Base-by-base conservation (phyloP, 2,329 filamentous ascomycete genomes). In the Calonectria honghensis region DNA sequence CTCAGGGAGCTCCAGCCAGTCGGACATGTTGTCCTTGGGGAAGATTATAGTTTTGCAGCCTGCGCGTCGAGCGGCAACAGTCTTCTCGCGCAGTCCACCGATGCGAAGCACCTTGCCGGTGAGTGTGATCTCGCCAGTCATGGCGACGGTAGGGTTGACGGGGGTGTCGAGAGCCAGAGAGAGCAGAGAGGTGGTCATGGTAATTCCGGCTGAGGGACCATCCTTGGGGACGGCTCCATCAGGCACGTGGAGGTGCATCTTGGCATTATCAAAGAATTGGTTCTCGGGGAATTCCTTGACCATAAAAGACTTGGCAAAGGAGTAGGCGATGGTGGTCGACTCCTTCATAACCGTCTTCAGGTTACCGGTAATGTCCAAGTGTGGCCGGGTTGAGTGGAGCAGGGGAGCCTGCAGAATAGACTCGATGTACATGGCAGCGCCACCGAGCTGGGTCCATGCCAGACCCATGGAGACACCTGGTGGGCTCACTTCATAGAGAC, bases 271-370 rank as follows among this genome's bases (percentile, higher is more conserved):
- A 82, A 99, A 98, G 89, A 98, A 99, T 84, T 93, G 92, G 85
- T 99, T 99, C 73, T 95, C 93, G 0, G 96, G 93, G 87, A 96
- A 99, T 51, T 94, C 88, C 82, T 92, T 93, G 10, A 94, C 96
- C 90, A 98, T 93, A 74, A 96, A 89, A 0, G 95, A 93, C 87
- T 98, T 98, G 81, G 95, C 93, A 82, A 98, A 99, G 0, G 95
- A 98, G 88, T 99, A 98, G 61, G 97, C 97, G 78, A 99, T 98
- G 3, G 92, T 90, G 0, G 96, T 97, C 2, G 96, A 98, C 86
- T 99, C 97, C 87, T 98, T 98, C 97, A 99, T 99, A 50, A 99
- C 97, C 20, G 92, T 92, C 88, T 98, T 97, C 64, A 99, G 90
- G 83, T 98, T 98, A 73, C 97, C 97, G 0, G 97, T 99, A 74